Evolutionary conservation across 2,329 filamentous ascomycete genomes (phyloP), one percentile per base, ranked within the genome.

Genomic region (Xylariomycetidae sp.): DNA sequence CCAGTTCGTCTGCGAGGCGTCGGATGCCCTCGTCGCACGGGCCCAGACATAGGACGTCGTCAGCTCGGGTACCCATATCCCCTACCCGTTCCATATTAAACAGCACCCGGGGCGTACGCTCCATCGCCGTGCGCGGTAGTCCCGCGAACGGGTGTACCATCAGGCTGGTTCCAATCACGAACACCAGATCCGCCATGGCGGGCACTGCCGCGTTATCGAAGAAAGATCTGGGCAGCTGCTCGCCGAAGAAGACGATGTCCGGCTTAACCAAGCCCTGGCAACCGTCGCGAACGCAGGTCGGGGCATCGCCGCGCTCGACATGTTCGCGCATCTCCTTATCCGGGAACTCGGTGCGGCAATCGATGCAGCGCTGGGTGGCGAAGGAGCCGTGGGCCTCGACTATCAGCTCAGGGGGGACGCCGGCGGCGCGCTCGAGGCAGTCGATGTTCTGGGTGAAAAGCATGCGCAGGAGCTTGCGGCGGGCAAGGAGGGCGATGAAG

Each of bases 381-480:
- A 96, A 98, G 57, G 87, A 95, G 28, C 92, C 92, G 58, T 98
- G 92, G 0, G 92, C 92, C 61, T 96, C 90, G 19, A 98, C 72
- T 31, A 98, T 89, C 58, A 75, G 79, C 2, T 90, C 79, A 0
- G 67, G 71, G 0, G 88, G 85, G 1, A 98, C 79, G 17, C 92
- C 92, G 10, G 90, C 92, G 46, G 76, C 72, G 15, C 89, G 77
- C 62, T 98, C 92, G 10, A 98, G 72, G 51, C 88, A 95, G 63
- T 98, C 92, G 47, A 98, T 96, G 54, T 98, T 98, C 56, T 98
- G 92, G 0, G 92, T 95, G 59, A 96, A 98, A 33, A 92, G 75
- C 67, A 88, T 92, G 45, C 82, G 66, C 16, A 98, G 66, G 25
- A 90, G 66, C 4, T 76, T 78, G 61, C 93, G 95, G 39, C 79